Evolutionary conservation across 441 rosid genomes (phyloP), one percentile per base, ranked within the genome.

Genomic region (Populus hybrid): DNA sequence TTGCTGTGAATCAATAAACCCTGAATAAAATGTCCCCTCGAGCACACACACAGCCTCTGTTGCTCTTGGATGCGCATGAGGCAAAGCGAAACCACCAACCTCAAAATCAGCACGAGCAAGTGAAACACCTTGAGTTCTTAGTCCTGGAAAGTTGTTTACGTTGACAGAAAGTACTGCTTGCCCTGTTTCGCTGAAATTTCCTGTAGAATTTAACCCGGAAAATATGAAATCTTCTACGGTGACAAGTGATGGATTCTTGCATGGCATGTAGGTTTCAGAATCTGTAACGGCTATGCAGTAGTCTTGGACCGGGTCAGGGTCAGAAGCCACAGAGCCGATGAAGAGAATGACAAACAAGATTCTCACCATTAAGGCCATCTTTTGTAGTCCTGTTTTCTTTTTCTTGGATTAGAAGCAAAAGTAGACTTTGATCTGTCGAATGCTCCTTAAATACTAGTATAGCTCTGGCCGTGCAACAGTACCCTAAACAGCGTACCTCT

Each of bases 31-130:
- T 61, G 72, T 84, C 6, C 95, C 97, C 71, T 87, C 87, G 2
- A 90, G 78, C 68, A 92, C 86, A 72, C 81, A 82, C 0, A 90
- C 92, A 6, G 85, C 81, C 79, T 92, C 94, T 0, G 93, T 87
- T 10, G 97, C 94, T 63, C 95, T 82, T 0, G 93, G 97, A 76
- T 92, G 97, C 77, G 84, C 85, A 80, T 92, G 97, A 24, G 95
- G 97, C 73, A 87, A 87, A 73, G 90, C 89, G 69, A 92, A 85
- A 0, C 92, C 89, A 26, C 87, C 92, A 0, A 83, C 86, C 9
- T 85, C 84, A 32, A 89, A 87, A 79, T 90, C 93, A 73, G 97
- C 93, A 2, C 94, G 82, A 35, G 85, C 93, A 59, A 92, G 78
- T 0, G 94, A 88, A 78, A 89, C 4, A 3, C 97, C 94, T 24